Percentiles rank a stretch among this genome's conserved stretches.
These are phyloP conservation scores for Tulasnella sp. DNA, from an alignment of 768 basidiomycete species.

Conservation along the genomic window DNA sequence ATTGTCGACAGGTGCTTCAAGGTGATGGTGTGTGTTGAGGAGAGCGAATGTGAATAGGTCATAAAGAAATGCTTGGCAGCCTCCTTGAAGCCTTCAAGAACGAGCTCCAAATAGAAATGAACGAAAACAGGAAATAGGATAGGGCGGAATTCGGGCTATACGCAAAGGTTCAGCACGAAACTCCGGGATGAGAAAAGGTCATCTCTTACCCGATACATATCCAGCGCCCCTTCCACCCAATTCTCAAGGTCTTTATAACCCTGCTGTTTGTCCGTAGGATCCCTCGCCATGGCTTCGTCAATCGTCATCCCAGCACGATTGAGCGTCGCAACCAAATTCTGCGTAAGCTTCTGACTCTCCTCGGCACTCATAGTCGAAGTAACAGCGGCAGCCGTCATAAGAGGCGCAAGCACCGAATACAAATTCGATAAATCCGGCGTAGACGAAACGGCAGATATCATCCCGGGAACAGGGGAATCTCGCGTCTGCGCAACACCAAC, in stretches of 20 bases:
- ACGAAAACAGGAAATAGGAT: slow-evolving; percentile 93
- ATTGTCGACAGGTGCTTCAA: slow-evolving; percentile 71
- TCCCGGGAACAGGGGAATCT: background rate
- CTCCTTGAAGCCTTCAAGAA: slow-evolving; percentile 80
- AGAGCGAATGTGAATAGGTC: slow-evolving; percentile 55
- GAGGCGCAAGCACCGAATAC: background rate
- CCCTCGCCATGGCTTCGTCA: slow-evolving; percentile 66
- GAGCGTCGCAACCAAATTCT: slow-evolving; percentile 12
- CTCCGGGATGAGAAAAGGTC: background rate
- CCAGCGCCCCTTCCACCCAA: slow-evolving; percentile 82
- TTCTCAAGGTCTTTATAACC: slow-evolving; percentile 75
- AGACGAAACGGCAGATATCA: background rate
- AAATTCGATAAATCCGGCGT: background rate
- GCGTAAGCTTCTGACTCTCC: background rate
- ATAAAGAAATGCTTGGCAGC: slow-evolving; percentile 75
- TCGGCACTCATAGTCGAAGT: background rate
- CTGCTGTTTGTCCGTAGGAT: slow-evolving; percentile 76
- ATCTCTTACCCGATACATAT: slow-evolving; percentile 70
- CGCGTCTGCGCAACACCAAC: background rate
- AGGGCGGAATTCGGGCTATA: slow-evolving; percentile 82
- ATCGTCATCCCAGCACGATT: slow-evolving; percentile 16
- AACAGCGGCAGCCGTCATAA: slow-evolving; percentile 1
- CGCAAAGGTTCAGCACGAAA: slow-evolving; percentile 1
- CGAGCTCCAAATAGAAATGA: slow-evolving; percentile 91
- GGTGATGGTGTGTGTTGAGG: slow-evolving; percentile 49